phyloP scores from a whole-genome alignment of 2,329 filamentous ascomycete genomes.

The Phoma herbarum region DNA sequence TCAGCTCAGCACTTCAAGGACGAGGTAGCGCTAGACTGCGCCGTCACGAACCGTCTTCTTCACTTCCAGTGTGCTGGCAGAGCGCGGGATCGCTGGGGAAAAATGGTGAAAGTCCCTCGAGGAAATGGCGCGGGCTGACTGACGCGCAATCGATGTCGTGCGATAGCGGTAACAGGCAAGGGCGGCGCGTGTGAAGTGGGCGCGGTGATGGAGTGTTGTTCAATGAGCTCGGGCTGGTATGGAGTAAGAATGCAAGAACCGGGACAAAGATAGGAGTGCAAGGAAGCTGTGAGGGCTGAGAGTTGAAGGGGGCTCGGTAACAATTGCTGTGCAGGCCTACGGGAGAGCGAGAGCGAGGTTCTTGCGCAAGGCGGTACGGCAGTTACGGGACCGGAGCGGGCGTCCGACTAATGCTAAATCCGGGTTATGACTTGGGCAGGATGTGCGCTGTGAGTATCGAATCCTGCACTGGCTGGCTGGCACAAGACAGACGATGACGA shows the following conservation, averaged over 20 bases:
- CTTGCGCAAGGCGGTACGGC: constrained; percentile 17
- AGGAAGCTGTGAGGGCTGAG: constrained; percentile 9
- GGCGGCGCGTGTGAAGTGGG: constrained; percentile 1
- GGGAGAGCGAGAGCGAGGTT: constrained; percentile 18
- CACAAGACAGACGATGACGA: constrained; percentile 19
- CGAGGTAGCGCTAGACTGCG: constrained; percentile 3
- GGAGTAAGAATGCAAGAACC: constrained; percentile 1
- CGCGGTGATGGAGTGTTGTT: neutral
- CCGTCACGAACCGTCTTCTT: neutral
- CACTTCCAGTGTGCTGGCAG: neutral
- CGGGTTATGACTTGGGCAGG: neutral
- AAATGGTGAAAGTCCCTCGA: neutral
- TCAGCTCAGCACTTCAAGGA: constrained; percentile 6
- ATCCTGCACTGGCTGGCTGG: constrained; percentile 17
- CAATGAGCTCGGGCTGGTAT: neutral
- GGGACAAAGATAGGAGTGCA: constrained; percentile 2
- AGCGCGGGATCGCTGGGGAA: neutral
- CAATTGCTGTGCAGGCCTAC: constrained; percentile 15
- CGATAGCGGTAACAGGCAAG: neutral
- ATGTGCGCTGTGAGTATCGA: constrained; percentile 9
- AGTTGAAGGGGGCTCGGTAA: constrained; percentile 15
- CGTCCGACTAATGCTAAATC: constrained; percentile 15
- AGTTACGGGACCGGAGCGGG: constrained; percentile 12
- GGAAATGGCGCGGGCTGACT: neutral
- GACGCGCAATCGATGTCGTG: constrained; percentile 5